Evolutionary conservation across 345 rosid species (phyloP).

Genomic region (Atalantia buxifolia): DNA sequence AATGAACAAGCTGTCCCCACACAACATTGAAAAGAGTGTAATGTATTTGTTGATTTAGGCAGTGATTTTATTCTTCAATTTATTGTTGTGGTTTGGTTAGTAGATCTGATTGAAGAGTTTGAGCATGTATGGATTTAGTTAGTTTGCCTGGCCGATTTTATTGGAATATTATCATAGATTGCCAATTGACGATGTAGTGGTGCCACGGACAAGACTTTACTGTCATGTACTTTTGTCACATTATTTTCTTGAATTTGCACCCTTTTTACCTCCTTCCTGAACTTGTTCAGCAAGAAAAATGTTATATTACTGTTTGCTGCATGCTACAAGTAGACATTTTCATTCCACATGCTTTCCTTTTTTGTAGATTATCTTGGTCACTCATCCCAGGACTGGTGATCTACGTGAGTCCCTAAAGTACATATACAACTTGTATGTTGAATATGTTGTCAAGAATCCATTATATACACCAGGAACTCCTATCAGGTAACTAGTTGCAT

Average conservation of each 20-base stretch:
- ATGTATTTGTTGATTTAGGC: background rate
- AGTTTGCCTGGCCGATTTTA: background rate
- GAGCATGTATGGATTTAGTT: background rate
- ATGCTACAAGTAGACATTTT: background rate
- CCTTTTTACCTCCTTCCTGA: background rate
- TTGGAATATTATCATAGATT: background rate
- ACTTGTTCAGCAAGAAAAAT: background rate
- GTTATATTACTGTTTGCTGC: background rate
- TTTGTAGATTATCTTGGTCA: conserved; percentile 74
- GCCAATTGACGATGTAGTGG: background rate
- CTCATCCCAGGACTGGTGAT: conserved; percentile 90
- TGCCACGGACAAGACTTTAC: background rate
- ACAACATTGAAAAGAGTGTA: too few species aligned
- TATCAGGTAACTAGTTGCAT: conserved; percentile 51
- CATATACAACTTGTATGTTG: conserved; percentile 87
- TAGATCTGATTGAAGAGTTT: background rate
- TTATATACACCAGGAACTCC: conserved; percentile 75
- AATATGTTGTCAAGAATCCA: conserved; percentile 80
- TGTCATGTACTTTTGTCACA: background rate
- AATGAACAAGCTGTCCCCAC: background rate
- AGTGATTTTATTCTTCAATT: background rate
- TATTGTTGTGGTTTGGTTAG: background rate
- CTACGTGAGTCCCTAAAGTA: conserved; percentile 73
- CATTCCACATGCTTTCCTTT: background rate
- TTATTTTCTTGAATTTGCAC: background rate